phyloP scores from a whole-genome alignment of 2,329 filamentous ascomycete species.

The Knoxdaviesia capensis region DNA sequence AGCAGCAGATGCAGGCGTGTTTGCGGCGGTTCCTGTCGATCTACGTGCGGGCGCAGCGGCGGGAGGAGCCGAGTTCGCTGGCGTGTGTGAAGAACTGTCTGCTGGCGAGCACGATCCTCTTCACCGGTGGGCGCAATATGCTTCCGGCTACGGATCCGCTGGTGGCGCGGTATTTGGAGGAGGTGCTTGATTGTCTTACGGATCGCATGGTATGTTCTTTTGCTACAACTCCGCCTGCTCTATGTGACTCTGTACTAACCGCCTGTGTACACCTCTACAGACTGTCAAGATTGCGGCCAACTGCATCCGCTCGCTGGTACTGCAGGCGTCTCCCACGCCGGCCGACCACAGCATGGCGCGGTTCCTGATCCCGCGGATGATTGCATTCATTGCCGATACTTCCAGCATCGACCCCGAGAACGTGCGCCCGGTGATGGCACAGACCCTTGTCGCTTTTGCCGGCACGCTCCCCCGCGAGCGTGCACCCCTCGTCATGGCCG shows the following conservation, averaged over 20 bases:
- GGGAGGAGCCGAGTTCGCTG: slow-evolving; percentile 55
- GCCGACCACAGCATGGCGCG: slow-evolving; percentile 57
- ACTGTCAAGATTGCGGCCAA: slow-evolving; percentile 79
- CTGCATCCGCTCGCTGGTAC: slow-evolving; percentile 68
- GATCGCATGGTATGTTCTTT: slow-evolving; percentile 50
- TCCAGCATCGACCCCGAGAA: slow-evolving; percentile 63
- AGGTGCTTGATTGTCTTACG: slow-evolving; percentile 66
- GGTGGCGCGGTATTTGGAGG: slow-evolving; percentile 54
- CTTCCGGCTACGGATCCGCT: slow-evolving; percentile 58
- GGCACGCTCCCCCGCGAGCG: slow-evolving; percentile 22
- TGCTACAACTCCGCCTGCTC: background rate
- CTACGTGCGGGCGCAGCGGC: slow-evolving; percentile 53
- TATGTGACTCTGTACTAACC: slow-evolving; percentile 5
- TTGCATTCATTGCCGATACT: slow-evolving; percentile 53
- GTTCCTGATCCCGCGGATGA: slow-evolving; percentile 52
- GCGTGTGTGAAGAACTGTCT: slow-evolving; percentile 86
- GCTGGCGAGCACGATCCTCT: slow-evolving; percentile 69
- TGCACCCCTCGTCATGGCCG: slow-evolving; percentile 42
- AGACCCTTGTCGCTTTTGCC: slow-evolving; percentile 58
- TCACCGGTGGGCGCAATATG: slow-evolving; percentile 59
- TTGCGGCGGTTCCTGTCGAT: slow-evolving; percentile 68
- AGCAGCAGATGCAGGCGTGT: slow-evolving; percentile 54
- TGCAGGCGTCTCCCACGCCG: slow-evolving; percentile 39
- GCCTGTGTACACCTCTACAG: slow-evolving; percentile 14
- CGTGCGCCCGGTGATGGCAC: slow-evolving; percentile 48